Evolutionary conservation across 768 basidiomycete genomes (phyloP).

Genomic region (Leccinum obscurum): DNA sequence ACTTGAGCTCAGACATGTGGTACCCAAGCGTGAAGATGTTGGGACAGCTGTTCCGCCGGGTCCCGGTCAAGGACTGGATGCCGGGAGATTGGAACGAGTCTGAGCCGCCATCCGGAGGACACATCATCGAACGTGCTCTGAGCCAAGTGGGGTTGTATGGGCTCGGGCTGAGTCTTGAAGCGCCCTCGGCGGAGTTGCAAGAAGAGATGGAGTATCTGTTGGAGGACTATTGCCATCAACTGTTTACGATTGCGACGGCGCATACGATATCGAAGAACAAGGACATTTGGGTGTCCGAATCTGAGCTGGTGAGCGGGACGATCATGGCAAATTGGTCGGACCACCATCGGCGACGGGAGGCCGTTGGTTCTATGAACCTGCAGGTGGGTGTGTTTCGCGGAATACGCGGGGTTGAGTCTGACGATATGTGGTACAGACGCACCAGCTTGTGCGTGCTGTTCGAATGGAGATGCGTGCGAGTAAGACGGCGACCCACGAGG

Average conservation of each 20-base stretch:
- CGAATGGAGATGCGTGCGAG: slow-evolving; percentile 32
- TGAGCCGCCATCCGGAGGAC: slow-evolving; percentile 29
- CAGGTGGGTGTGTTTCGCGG: slow-evolving; percentile 33
- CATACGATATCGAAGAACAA: slow-evolving; percentile 40
- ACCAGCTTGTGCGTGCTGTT: slow-evolving; percentile 39
- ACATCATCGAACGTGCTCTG: slow-evolving; percentile 28
- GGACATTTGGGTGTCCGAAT: slow-evolving; percentile 38
- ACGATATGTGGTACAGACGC: slow-evolving; percentile 33
- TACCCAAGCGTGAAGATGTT: slow-evolving; percentile 46
- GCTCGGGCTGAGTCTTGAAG: slow-evolving; percentile 34
- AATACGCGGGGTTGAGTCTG: neutral
- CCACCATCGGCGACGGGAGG: slow-evolving; percentile 41
- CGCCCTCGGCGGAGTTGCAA: slow-evolving; percentile 27
- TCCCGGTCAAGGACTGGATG: slow-evolving; percentile 38
- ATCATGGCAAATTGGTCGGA: slow-evolving; percentile 46
- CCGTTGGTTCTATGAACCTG: slow-evolving; percentile 43
- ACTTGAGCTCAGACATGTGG: slow-evolving; percentile 23
- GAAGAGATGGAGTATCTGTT: slow-evolving; percentile 40
- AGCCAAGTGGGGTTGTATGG: slow-evolving; percentile 24
- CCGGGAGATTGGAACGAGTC: slow-evolving; percentile 23
- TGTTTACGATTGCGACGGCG: slow-evolving; percentile 36
- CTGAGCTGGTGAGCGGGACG: slow-evolving; percentile 46
- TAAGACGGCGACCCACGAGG: slow-evolving; percentile 11
- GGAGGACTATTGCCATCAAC: slow-evolving; percentile 36
- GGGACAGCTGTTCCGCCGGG: slow-evolving; percentile 45